A percentile compares a stretch with the other conserved stretches of the same genome.
Evolutionary conservation across 176 grass and related monocot species (phyloP).

Genomic region (Eleusine indica): DNA sequence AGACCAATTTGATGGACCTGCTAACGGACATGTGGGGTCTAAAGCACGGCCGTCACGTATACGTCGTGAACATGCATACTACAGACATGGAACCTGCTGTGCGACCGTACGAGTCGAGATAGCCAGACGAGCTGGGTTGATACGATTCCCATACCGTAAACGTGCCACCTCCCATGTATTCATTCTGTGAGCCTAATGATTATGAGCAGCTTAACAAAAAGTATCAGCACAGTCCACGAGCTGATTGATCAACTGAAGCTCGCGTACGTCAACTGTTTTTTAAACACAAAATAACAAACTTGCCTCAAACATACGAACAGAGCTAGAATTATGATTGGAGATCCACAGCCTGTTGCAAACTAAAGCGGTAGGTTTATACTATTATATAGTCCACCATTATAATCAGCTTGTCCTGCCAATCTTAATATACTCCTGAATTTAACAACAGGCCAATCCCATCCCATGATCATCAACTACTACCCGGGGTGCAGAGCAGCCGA

Average conservation of each 20-base stretch:
- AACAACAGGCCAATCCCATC: neutral
- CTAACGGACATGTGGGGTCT: too few species aligned
- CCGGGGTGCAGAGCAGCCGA: neutral
- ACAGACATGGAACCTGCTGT: too few species aligned
- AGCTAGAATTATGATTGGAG: neutral
- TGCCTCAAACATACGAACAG: neutral
- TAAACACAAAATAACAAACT: neutral
- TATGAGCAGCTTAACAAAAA: too few species aligned
- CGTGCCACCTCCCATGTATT: neutral
- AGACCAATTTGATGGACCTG: too few species aligned
- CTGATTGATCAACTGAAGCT: neutral
- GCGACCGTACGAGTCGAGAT: neutral
- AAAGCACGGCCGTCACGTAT: neutral
- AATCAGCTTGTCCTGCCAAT: neutral
- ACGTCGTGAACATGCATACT: neutral
- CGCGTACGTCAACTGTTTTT: neutral
- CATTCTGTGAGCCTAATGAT: neutral
- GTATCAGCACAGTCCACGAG: neutral
- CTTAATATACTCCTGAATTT: neutral
- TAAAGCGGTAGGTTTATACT: neutral
- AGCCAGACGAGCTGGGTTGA: neutral
- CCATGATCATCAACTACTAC: neutral
- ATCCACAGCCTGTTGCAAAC: conserved; percentile 13
- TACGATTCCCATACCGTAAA: neutral
- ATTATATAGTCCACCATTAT: neutral